Conservation (phyloP, 2,329 filamentous ascomycete genomes). For the Penicillium sp. region DNA sequence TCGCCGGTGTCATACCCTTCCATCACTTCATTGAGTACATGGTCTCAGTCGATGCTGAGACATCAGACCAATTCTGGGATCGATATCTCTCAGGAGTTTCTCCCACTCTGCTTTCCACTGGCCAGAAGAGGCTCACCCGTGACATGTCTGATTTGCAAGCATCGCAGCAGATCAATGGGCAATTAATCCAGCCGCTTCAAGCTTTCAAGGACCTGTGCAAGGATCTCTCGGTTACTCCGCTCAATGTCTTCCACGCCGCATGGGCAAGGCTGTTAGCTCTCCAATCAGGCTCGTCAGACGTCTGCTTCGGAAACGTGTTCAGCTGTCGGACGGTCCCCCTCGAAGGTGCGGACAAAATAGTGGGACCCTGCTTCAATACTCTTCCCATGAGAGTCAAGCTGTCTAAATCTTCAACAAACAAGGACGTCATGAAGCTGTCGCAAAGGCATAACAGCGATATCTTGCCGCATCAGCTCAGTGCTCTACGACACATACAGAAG, state of each 20-base stretch:
- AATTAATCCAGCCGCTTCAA: slow-evolving; percentile 36
- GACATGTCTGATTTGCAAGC: neutral
- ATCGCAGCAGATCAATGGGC: slow-evolving; percentile 12
- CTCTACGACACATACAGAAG: slow-evolving; percentile 64
- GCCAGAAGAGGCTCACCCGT: neutral
- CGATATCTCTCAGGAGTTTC: slow-evolving; percentile 49
- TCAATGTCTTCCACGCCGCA: slow-evolving; percentile 64
- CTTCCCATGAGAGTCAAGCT: slow-evolving; percentile 63
- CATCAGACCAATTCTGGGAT: slow-evolving; percentile 62
- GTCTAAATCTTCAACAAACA: slow-evolving; percentile 44
- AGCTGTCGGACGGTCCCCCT: slow-evolving; percentile 66
- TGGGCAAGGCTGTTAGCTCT: slow-evolving; percentile 63
- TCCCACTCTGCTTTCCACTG: slow-evolving; percentile 33
- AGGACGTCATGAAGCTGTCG: slow-evolving; percentile 54
- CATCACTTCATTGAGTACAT: slow-evolving; percentile 59
- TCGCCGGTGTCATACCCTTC: slow-evolving; percentile 53
- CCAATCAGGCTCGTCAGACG: slow-evolving; percentile 52
- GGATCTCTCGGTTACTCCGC: slow-evolving; percentile 53
- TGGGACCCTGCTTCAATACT: slow-evolving; percentile 93
- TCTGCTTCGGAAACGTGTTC: slow-evolving; percentile 84
- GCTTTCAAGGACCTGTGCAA: slow-evolving; percentile 48
- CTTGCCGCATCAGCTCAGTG: slow-evolving; percentile 66
- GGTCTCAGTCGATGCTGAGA: slow-evolving; percentile 42
- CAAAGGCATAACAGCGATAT: slow-evolving; percentile 58
- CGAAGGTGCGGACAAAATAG: slow-evolving; percentile 61